Base-by-base conservation (phyloP, 352 stramenopile genomes). In the Phytophthora aleatoria region DNA sequence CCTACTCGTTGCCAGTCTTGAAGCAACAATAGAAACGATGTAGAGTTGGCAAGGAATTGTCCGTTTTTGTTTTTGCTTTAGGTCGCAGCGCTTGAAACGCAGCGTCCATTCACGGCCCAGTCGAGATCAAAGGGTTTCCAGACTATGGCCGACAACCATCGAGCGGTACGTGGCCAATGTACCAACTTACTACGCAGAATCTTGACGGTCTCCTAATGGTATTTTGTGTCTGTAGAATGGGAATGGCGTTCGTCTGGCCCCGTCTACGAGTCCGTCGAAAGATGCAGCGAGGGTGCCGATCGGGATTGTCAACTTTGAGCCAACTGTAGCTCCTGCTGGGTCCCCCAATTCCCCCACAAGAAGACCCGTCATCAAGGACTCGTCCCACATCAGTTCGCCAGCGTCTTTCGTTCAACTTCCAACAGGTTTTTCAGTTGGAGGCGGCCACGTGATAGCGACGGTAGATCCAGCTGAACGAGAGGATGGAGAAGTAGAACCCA, bases 401-500 rank as follows among this genome's bases (percentile, higher is more conserved):
- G 60, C 61, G 5, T 73, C 76, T 20, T 81, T 79, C 27, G 63
- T 85, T 3, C 76, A 81, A 41, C 53, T 68, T 28, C 44, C 68
- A 0, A 50, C 63, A 10, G 78, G 74, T 0, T 87, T 85, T 65
- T 87, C 78, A 5, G 62, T 87, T 13, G 76, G 76, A 27, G 76
- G 76, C 11, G 78, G 78, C 11, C 54, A 82, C 15, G 76, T 81
- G 12, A 45, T 85, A n/a, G 33, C 63, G 0, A 53, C 48, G 2
- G 74, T 87, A 7, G 74, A 87, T 42, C 74, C 69, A 3, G 71
- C 76, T 10, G 68, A 82, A 50, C 51, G 67, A 30, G 71, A 81
- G 41, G 77, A 85, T 20, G 81, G 81, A 56, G 71, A 84, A 53
- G 84, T 91, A 13, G 79, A 91, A 26, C 83, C 83, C 4, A 91